A percentile compares a stretch with the other conserved stretches of the same genome.
These are phyloP conservation scores for Penicillium sp. DNA, from an alignment of 2,329 filamentous ascomycete genomes.

Conservation along the genomic window DNA sequence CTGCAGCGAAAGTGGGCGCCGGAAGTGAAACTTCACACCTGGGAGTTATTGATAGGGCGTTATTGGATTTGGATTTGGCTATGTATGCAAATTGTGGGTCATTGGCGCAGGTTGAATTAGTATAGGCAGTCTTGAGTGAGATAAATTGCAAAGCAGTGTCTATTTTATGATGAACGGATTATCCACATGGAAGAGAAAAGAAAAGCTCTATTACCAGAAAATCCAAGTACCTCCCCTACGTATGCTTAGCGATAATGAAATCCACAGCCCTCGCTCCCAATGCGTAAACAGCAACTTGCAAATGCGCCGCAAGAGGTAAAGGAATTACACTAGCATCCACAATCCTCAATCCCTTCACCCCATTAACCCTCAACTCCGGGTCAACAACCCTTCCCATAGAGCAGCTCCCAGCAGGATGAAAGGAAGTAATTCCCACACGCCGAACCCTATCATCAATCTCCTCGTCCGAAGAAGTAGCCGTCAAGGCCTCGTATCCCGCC, in stretches of 20 bases:
- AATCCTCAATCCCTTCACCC: neutral
- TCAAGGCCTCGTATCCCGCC: neutral
- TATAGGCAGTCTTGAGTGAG: neutral
- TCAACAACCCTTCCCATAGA: slow-evolving; percentile 1
- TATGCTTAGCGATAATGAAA: neutral
- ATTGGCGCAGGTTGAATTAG: neutral
- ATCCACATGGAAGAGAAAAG: too few species aligned
- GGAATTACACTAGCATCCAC: slow-evolving; percentile 24
- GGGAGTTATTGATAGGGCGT: too few species aligned
- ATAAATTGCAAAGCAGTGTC: too few species aligned
- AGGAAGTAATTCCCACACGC: neutral
- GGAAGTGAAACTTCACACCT: too few species aligned
- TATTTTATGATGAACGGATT: too few species aligned
- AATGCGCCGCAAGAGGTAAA: neutral
- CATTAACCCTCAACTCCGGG: neutral
- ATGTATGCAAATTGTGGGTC: too few species aligned
- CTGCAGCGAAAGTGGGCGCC: neutral
- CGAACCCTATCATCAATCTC: neutral
- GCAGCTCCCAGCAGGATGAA: neutral
- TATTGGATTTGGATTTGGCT: too few species aligned
- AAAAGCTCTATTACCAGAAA: too few species aligned
- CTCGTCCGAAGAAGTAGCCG: neutral
- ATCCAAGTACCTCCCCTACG: neutral
- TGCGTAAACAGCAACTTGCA: neutral
- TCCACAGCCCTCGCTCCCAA: neutral